A percentile compares a stretch with the other conserved stretches of the same genome.
Conservation (phyloP, 179 eudicot species). For the Sideroxylon spinosum region DNA sequence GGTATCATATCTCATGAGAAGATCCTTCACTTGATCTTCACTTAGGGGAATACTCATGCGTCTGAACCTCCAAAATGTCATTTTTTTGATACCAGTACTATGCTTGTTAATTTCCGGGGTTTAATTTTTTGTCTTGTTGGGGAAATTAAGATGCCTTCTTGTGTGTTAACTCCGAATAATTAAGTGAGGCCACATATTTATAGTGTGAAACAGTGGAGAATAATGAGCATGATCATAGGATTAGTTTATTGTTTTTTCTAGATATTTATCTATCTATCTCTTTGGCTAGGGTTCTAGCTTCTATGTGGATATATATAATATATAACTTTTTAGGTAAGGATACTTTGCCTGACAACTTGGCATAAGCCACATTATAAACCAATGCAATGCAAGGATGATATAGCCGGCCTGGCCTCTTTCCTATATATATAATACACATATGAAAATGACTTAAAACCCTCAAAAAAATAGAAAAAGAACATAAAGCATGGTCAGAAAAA, state of each 20-base stretch:
- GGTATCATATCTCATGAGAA: slow-evolving; percentile 15
- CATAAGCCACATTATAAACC: too few species aligned
- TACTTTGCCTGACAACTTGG: too few species aligned
- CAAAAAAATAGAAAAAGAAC: not conserved
- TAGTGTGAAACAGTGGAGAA: not conserved
- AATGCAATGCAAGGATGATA: too few species aligned
- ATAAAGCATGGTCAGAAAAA: not conserved
- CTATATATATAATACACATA: not conserved
- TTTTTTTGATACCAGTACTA: not conserved
- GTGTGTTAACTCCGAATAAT: not conserved
- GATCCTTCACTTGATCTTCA: slow-evolving; percentile 13
- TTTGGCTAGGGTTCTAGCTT: not conserved
- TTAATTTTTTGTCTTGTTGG: not conserved
- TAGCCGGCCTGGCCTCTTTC: too few species aligned
- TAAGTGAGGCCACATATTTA: not conserved
- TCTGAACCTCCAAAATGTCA: not conserved
- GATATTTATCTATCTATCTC: not conserved
- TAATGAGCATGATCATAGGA: not conserved
- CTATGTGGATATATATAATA: too few species aligned
- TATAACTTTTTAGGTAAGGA: too few species aligned
- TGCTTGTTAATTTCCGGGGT: not conserved
- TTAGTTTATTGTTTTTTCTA: not conserved
- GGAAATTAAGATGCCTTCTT: not conserved
- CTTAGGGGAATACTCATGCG: not conserved
- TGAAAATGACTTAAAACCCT: not conserved